phyloP scores from a whole-genome alignment of 768 basidiomycete species.

The Collybia sordida region DNA sequence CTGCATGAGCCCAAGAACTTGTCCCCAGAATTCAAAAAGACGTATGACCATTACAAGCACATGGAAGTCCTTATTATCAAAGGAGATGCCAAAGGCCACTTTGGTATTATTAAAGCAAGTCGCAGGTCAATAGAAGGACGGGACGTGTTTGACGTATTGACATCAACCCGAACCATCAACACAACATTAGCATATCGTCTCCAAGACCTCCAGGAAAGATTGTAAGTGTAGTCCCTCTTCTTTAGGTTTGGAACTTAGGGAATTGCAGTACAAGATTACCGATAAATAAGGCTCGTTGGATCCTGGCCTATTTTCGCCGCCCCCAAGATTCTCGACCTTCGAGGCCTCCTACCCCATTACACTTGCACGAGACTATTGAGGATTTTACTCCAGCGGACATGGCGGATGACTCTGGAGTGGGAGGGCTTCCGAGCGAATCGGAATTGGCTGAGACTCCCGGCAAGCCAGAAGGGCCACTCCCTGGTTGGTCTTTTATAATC shows the following conservation, averaged over 20 bases:
- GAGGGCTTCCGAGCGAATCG: neutral
- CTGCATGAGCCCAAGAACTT: no score
- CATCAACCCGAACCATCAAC: neutral
- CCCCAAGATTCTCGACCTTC: neutral
- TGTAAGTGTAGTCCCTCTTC: neutral
- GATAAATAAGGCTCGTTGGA: neutral
- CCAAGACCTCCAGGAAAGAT: neutral
- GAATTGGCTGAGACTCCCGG: neutral
- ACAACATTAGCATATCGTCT: neutral
- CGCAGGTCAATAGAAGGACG: neutral
- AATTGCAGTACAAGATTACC: neutral
- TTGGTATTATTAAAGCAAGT: neutral
- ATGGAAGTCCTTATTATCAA: constrained; percentile 2
- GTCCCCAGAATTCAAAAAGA: no score
- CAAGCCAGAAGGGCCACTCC: neutral
- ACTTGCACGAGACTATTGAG: no score
- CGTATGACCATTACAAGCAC: neutral
- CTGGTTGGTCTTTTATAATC: neutral
- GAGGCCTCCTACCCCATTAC: neutral
- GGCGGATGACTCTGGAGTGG: neutral
- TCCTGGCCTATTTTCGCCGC: neutral
- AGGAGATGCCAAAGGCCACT: neutral
- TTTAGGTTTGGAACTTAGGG: neutral
- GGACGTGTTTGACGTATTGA: neutral
- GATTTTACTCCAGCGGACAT: neutral